Evolutionary conservation across 2,329 filamentous ascomycete species (phyloP).

Genomic region (Verticillium klebahnii): DNA sequence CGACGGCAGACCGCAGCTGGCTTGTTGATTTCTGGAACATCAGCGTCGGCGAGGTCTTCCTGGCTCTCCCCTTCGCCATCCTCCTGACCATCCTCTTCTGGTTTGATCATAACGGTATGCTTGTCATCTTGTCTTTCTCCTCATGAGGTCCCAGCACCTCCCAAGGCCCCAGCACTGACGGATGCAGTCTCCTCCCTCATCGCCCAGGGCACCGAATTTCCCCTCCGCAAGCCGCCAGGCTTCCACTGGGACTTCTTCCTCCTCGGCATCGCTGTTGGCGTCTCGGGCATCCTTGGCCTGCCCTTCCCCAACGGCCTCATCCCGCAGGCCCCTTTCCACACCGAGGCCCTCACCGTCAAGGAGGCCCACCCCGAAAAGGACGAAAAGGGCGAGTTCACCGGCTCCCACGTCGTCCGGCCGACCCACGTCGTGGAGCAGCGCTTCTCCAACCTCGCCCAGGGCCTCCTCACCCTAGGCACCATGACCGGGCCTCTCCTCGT

Average conservation of each 20-base stretch:
- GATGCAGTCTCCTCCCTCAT: constrained; percentile 70
- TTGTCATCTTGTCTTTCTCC: background rate
- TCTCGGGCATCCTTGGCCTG: constrained; percentile 71
- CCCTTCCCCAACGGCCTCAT: constrained; percentile 82
- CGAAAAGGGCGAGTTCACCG: constrained; percentile 50
- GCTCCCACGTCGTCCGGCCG: constrained; percentile 45
- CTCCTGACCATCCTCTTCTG: constrained; percentile 82
- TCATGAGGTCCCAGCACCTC: background rate
- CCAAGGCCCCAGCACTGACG: constrained; percentile 1
- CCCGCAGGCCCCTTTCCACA: constrained; percentile 80
- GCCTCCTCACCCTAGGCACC: constrained; percentile 71
- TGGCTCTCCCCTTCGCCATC: constrained; percentile 82
- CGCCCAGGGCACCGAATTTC: constrained; percentile 78
- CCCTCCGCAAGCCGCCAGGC: constrained; percentile 72
- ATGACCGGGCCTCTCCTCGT: constrained; percentile 72
- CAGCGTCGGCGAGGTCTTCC: constrained; percentile 66
- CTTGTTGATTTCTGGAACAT: constrained; percentile 80
- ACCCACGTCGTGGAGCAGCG: constrained; percentile 74
- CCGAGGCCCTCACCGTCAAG: constrained; percentile 67
- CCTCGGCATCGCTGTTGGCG: constrained; percentile 70
- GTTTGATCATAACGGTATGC: constrained; percentile 79
- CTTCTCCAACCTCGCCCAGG: constrained; percentile 72
- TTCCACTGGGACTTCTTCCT: constrained; percentile 86
- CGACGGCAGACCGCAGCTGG: constrained; percentile 70
- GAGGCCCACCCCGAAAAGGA: constrained; percentile 45